A percentile compares a stretch with the other conserved stretches of the same genome.
Conservation (phyloP, 1,284 basidiomycete genomes). For the Ceratobasidium sp. region DNA sequence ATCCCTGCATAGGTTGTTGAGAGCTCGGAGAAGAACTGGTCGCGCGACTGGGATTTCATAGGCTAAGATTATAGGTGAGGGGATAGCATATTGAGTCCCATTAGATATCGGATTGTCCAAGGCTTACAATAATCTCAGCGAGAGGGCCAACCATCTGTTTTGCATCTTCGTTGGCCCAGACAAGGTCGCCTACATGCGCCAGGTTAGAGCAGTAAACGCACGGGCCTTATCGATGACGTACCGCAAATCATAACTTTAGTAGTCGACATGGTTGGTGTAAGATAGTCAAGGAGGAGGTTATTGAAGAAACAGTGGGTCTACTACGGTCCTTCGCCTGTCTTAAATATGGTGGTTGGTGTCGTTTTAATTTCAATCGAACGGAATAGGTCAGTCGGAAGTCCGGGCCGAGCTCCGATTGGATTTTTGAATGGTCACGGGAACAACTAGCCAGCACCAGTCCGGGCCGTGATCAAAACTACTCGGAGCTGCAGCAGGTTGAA, state of each 20-base stretch:
- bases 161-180: slow-evolving; percentile 85
- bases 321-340: not conserved
- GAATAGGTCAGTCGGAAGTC: not conserved
- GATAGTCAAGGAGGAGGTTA: not conserved
- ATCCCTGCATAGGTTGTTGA: slow-evolving; percentile 81
- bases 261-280: slow-evolving; percentile 52
- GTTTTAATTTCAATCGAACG: slow-evolving; percentile 14
- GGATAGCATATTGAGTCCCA: slow-evolving; percentile 1
- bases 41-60: slow-evolving; percentile 75
- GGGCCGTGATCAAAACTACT: too few species aligned
- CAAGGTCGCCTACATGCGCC: slow-evolving; percentile 69
- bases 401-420: slow-evolving; percentile 38
- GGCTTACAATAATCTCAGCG: slow-evolving; percentile 80
- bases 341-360: slow-evolving; percentile 23
- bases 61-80: slow-evolving; percentile 59
- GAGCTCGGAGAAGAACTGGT: slow-evolving; percentile 77
- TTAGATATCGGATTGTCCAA: not conserved
- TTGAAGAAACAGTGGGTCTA: slow-evolving; percentile 4
- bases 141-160: slow-evolving; percentile 74
- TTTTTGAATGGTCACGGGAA: not conserved
- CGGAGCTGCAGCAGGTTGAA: too few species aligned
- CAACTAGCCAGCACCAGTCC: too few species aligned
- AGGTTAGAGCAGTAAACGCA: slow-evolving; percentile 18
- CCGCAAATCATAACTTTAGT: slow-evolving; percentile 61
- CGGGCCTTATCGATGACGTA: slow-evolving; percentile 50